Evolutionary conservation across 805 yeast species (phyloP), one percentile per base, ranked within the genome.

Genomic region (Hanseniaspora guilliermondii): DNA sequence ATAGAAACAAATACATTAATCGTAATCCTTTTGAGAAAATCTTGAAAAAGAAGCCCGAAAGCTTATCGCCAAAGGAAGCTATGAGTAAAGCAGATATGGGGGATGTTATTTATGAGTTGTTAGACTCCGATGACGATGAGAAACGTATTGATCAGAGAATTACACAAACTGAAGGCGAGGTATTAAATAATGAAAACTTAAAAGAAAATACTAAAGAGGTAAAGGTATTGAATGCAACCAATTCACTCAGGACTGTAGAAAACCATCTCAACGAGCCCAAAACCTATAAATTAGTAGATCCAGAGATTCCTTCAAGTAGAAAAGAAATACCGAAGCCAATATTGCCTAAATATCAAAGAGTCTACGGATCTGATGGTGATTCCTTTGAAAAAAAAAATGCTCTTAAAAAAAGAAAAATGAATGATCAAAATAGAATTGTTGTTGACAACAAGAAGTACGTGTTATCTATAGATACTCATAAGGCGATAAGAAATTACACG

Each of bases 381-480:
- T 44, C 17, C 6, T 14, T 44, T 8, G 47, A 44, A 19, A 17
- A 24, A 32, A 44, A 44, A 32, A 14, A 32, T 21, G 25, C 25
- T 27, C 6, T 44, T 2, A 44, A 32, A 19, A 44, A 44, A 17
- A 21, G 37, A 12, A 44, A 44, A 16, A 19, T 44, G 25, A 27
- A 44, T 12, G 33, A 44, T 2, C 35, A 32, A 17, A 44, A 44
- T 25, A 19, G 33, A 8, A 44, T 44, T 11, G 37, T 44, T 9
- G 7, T 44, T 2, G 37, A 44, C n/a, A 44, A 44, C 14, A 49
- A 61, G 4, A 56, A 57, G n/a, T 68, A 65, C 47, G 62, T 65
- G 1, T 58, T 61, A 59, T 66, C 71, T 2, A 37, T 45, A 61
- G 44, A 67, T 65, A 27, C 70, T 67, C 4, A 63, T 59, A 55